These are phyloP conservation scores for Volvariella surrecta DNA, from an alignment of 1,284 basidiomycete species.

Conservation along the genomic window DNA sequence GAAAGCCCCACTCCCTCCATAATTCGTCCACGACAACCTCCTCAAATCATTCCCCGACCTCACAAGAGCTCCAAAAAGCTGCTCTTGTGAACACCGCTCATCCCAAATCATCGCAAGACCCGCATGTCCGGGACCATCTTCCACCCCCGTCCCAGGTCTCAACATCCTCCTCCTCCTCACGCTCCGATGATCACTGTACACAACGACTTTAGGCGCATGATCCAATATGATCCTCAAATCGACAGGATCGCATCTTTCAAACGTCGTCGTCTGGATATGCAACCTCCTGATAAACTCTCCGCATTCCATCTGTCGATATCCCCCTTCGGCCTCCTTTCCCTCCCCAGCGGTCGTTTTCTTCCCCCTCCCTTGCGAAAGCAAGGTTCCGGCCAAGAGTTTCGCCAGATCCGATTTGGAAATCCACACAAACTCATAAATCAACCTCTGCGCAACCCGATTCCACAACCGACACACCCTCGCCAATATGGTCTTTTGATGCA, in stretches of 20 bases:
- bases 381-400: constrained; percentile 42
- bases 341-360: constrained; percentile 2
- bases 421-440: constrained; percentile 63
- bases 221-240: constrained; percentile 61
- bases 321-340: constrained; percentile 3
- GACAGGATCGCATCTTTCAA: constrained; percentile 56
- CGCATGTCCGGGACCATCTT: no score
- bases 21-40: constrained; percentile 60
- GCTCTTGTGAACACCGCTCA: constrained; percentile 37
- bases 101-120: no score
- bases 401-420: constrained; percentile 51
- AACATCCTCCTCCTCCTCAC: constrained; percentile 51
- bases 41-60: constrained; percentile 43
- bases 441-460: constrained; percentile 42
- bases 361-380: constrained; percentile 31
- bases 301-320: constrained; percentile 17
- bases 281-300: constrained; percentile 53
- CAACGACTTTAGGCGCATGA: constrained; percentile 45
- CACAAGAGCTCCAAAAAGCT: constrained; percentile 49
- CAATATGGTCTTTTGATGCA: constrained; percentile 41
- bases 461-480: constrained; percentile 48
- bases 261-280: constrained; percentile 59
- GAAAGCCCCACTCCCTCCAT: no score
- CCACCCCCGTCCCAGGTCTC: no score
- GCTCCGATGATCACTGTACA: constrained; percentile 55